These are phyloP conservation scores for Trichosporon asahii DNA, from an alignment of 1,284 basidiomycete genomes.

Conservation along the genomic window DNA sequence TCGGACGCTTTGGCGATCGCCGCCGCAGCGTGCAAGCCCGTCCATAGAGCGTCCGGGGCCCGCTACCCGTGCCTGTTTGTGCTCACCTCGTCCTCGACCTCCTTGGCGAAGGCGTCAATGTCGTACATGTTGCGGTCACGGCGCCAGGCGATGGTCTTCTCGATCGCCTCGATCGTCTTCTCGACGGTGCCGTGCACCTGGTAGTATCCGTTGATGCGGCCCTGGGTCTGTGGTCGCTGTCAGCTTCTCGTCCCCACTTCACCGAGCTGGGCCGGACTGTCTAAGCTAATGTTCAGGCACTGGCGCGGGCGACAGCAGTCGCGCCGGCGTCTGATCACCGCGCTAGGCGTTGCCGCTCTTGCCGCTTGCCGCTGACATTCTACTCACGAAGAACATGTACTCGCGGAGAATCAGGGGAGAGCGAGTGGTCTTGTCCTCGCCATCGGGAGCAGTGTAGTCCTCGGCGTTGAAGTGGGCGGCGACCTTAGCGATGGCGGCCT, in stretches of 20 bases:
- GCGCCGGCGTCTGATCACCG: not conserved
- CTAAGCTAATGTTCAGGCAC: not conserved
- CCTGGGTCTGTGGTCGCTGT: not conserved
- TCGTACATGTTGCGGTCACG: conserved; percentile 40
- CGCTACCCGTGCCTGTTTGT: conserved; percentile 26
- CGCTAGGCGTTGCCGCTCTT: too few relatives aligned
- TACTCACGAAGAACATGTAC: conserved; percentile 46
- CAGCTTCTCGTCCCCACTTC: not conserved
- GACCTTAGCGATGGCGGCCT: conserved; percentile 17
- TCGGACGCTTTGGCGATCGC: not conserved
- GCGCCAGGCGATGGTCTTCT: conserved; percentile 41
- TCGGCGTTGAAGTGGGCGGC: conserved; percentile 31
- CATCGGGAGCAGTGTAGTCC: conserved; percentile 28
- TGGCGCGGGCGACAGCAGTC: not conserved
- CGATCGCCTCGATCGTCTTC: conserved; percentile 24
- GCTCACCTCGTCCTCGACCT: conserved; percentile 26
- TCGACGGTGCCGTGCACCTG: conserved; percentile 2
- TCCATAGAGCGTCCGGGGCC: conserved; percentile 24
- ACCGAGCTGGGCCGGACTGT: not conserved
- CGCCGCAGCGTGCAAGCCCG: not conserved
- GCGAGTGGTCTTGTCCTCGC: conserved; percentile 22
- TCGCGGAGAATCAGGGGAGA: conserved; percentile 33
- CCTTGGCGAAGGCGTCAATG: conserved; percentile 33
- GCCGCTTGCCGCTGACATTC: too few relatives aligned
- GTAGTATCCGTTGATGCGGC: conserved; percentile 3